phyloP scores from a whole-genome alignment of 2,329 filamentous ascomycete species.

The Amesomyces nigricolor region DNA sequence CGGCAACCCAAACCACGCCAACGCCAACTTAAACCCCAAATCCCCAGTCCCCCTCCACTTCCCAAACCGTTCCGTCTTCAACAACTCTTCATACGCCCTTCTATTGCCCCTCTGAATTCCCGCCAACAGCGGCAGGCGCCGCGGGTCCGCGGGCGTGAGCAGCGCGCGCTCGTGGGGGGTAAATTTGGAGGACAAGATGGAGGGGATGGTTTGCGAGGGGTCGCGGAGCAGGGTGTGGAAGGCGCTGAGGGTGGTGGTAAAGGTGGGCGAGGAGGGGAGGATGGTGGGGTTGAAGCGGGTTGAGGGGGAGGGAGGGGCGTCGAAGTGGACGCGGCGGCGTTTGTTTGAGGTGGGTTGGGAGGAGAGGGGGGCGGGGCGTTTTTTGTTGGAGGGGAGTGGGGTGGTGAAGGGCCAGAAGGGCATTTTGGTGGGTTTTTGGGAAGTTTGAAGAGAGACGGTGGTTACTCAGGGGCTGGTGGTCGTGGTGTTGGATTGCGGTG shows the following conservation, averaged over 20 bases:
- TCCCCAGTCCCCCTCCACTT: constrained; percentile 14
- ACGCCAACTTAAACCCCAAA: constrained; percentile 39
- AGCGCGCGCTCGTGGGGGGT: constrained; percentile 21
- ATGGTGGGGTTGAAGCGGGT: constrained; percentile 17
- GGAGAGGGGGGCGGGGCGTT: background rate
- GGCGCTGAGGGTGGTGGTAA: constrained; percentile 1
- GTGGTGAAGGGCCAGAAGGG: background rate
- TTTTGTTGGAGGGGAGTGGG: background rate
- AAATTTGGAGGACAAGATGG: constrained; percentile 25
- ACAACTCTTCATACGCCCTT: constrained; percentile 11
- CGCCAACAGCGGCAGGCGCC: constrained; percentile 6
- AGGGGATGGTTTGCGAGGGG: constrained; percentile 31
- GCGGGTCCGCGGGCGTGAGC: constrained; percentile 6
- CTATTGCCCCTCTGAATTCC: constrained; percentile 18
- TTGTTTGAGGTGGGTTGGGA: background rate
- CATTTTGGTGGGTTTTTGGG: background rate
- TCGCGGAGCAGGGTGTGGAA: constrained; percentile 11
- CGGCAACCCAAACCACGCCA: constrained; percentile 44
- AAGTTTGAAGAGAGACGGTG: background rate
- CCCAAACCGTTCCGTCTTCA: constrained; percentile 9
- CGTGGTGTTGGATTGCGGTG: background rate
- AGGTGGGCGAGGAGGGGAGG: constrained; percentile 9
- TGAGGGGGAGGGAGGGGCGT: background rate
- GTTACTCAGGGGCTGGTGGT: background rate
- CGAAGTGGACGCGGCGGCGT: background rate